Conservation (phyloP, 495 filamentous ascomycete genomes). For the Podospora anserina region DNA sequence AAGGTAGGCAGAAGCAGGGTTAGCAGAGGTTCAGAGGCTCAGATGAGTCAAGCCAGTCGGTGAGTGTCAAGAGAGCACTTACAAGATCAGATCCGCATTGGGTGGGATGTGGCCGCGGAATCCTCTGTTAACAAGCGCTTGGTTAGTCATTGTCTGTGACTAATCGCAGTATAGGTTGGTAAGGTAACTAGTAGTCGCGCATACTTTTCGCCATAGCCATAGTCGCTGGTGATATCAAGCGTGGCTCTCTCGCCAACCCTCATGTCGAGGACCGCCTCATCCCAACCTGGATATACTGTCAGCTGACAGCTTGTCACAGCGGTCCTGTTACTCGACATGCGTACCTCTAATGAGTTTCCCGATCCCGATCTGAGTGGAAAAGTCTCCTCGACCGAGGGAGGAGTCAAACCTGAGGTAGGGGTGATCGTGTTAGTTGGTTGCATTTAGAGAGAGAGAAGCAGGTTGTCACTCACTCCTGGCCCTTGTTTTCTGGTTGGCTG, state of each 20-base stretch:
- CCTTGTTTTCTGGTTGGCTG: constrained; percentile 48
- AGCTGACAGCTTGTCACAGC: not conserved
- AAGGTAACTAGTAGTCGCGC: not conserved
- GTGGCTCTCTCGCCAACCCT: constrained; percentile 75
- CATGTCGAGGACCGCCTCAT: constrained; percentile 79
- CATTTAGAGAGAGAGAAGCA: not conserved
- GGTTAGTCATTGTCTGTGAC: not conserved
- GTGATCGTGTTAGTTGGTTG: constrained; percentile 7
- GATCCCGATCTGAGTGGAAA: constrained; percentile 65
- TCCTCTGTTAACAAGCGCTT: constrained; percentile 41
- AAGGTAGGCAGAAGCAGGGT: not conserved
- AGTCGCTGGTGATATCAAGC: constrained; percentile 74
- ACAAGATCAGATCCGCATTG: constrained; percentile 56
- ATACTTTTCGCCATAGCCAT: constrained; percentile 71
- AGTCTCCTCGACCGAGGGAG: constrained; percentile 62
- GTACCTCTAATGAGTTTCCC: constrained; percentile 77
- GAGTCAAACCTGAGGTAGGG: constrained; percentile 66
- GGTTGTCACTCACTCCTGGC: constrained; percentile 39
- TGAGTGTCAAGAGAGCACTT: constrained; percentile 28
- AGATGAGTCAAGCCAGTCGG: not conserved
- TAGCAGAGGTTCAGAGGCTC: not conserved
- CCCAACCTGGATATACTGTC: constrained; percentile 61
- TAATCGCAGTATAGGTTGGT: not conserved
- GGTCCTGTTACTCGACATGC: constrained; percentile 11
- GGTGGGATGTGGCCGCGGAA: constrained; percentile 63